Conservation (phyloP, 129 eudicot genomes). For the Gnaphalium uliginosum region DNA sequence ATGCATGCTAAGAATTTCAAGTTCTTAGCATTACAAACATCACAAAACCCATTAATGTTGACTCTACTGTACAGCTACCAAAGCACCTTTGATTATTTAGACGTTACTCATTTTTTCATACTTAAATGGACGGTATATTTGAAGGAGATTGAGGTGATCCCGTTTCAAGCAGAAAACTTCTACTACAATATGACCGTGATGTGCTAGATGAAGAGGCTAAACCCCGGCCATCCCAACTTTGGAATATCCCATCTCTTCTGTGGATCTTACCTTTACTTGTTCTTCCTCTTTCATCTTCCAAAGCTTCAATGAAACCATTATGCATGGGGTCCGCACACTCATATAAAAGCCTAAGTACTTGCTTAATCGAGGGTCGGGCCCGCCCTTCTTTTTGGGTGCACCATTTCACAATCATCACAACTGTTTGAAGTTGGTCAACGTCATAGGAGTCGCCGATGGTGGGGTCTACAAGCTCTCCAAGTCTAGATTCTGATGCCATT, state of each 20-base stretch:
- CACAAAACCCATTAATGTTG: neutral
- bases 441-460: constrained; percentile 60
- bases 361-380: constrained; percentile 82
- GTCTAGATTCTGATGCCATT: constrained; percentile 52
- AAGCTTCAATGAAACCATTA: constrained; percentile 70
- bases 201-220: constrained; percentile 92
- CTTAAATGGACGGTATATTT: constrained; percentile 47
- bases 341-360: constrained; percentile 79
- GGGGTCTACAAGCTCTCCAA: constrained; percentile 79
- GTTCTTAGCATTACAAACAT: constrained; percentile 1
- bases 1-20: neutral
- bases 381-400: constrained; percentile 82
- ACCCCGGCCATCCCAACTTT: constrained; percentile 71
- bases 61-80: constrained; percentile 18
- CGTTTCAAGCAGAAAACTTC: constrained; percentile 73
- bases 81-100: neutral
- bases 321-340: constrained; percentile 87
- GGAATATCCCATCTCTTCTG: constrained; percentile 52
- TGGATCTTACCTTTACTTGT: constrained; percentile 55
- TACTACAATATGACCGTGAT: constrained; percentile 77
- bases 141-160: constrained; percentile 86
- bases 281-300: constrained; percentile 76
- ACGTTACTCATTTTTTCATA: neutral
- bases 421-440: constrained; percentile 71
- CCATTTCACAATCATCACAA: constrained; percentile 63